phyloP scores from a whole-genome alignment of 257 asterid species.

The Paraleonurus japonicus region DNA sequence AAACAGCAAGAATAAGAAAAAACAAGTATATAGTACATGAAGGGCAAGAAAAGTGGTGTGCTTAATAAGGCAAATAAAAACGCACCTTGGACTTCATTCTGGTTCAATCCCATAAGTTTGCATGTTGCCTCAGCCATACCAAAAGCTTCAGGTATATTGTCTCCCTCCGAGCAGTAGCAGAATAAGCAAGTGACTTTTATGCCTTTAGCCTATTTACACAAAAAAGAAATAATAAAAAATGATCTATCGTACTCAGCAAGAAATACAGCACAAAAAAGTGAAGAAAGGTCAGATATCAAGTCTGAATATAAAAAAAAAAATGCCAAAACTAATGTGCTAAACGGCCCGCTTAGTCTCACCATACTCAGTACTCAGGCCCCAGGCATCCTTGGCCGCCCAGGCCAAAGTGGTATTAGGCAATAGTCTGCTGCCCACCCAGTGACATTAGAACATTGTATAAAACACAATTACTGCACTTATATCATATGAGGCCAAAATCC shows the following conservation, averaged over 20 bases:
- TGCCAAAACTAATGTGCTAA: background rate
- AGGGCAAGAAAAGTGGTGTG: background rate
- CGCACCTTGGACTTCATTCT: conserved; percentile 54
- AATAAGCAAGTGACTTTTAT: conserved; percentile 82
- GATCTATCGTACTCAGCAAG: background rate
- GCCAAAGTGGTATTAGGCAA: too few relatives aligned
- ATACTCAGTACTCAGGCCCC: background rate
- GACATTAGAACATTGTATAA: too few relatives aligned
- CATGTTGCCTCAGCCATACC: conserved; percentile 79
- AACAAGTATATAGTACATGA: background rate
- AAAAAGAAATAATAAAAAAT: background rate
- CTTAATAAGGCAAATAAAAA: conserved; percentile 8
- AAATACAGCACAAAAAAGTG: background rate
- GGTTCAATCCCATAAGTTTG: conserved; percentile 51
- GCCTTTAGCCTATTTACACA: conserved; percentile 67
- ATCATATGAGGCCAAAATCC: background rate
- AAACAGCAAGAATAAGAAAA: background rate
- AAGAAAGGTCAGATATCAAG: background rate
- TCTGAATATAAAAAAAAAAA: background rate
- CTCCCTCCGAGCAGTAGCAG: conserved; percentile 98
- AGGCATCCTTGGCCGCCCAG: background rate
- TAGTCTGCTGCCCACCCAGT: too few relatives aligned
- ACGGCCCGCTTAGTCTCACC: background rate
- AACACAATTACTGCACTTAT: too few relatives aligned
- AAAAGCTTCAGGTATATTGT: conserved; percentile 88